Evolutionary conservation across 805 yeast species (phyloP).

Genomic region (Lachancea cidri): DNA sequence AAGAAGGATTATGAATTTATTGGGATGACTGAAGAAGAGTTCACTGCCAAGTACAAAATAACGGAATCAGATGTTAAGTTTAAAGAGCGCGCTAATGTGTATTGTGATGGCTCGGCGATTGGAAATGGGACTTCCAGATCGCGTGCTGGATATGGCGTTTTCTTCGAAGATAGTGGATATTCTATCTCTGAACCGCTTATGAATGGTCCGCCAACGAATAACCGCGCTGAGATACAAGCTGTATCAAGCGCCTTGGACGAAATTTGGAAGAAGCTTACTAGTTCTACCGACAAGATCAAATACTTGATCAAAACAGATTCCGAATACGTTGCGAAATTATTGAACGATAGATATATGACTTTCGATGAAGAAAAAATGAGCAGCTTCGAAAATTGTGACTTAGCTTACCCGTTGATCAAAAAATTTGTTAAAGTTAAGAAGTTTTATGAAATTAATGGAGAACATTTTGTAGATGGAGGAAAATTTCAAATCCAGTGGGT

Average conservation of each 20-base stretch:
- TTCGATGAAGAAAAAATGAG: slow-evolving; percentile 46
- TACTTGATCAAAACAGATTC: slow-evolving; percentile 66
- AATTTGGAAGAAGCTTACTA: slow-evolving; percentile 31
- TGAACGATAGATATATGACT: slow-evolving; percentile 50
- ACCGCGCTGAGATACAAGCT: slow-evolving; percentile 75
- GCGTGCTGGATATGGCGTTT: slow-evolving; percentile 67
- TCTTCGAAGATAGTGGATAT: slow-evolving; percentile 52
- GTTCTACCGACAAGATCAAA: slow-evolving; percentile 13
- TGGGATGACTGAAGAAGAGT: slow-evolving; percentile 14
- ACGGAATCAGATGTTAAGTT: slow-evolving; percentile 1
- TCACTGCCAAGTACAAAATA: slow-evolving; percentile 10
- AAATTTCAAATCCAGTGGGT: slow-evolving; percentile 53
- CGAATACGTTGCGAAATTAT: slow-evolving; percentile 50
- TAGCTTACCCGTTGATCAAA: slow-evolving; percentile 34
- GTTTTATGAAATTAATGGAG: slow-evolving; percentile 29
- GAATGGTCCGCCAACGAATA: slow-evolving; percentile 58
- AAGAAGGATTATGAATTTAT: slow-evolving; percentile 21
- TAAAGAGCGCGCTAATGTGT: slow-evolving; percentile 34
- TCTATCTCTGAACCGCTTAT: slow-evolving; percentile 52
- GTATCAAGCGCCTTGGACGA: slow-evolving; percentile 48
- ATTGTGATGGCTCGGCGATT: slow-evolving; percentile 75
- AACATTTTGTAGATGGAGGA: slow-evolving; percentile 30
- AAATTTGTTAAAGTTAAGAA: slow-evolving; percentile 40
- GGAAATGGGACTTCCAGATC: slow-evolving; percentile 45
- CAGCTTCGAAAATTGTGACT: slow-evolving; percentile 28